phyloP scores from a whole-genome alignment of 345 rosid species.

The Bruguiera parviflora region DNA sequence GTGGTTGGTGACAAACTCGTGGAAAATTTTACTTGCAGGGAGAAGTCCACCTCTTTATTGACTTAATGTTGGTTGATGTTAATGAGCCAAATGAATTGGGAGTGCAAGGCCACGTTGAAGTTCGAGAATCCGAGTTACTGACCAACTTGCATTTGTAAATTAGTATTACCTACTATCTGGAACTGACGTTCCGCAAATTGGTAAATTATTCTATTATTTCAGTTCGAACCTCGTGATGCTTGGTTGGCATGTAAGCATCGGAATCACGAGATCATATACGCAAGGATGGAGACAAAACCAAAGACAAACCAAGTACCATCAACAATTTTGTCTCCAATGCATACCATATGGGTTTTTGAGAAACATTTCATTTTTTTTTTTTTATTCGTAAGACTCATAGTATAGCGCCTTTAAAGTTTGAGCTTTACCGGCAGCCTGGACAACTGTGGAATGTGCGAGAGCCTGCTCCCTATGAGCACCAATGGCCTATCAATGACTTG shows the following conservation, averaged over 20 bases:
- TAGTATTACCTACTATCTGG: too few species aligned
- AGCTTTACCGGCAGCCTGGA: slow-evolving; percentile 15
- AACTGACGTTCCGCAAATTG: too few species aligned
- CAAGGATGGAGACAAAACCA: slow-evolving; percentile 20
- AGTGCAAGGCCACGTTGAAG: background rate
- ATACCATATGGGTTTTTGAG: background rate
- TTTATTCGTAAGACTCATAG: background rate
- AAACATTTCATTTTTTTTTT: background rate
- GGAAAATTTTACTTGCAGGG: too few species aligned
- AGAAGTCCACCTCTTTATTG: too few species aligned
- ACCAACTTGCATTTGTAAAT: too few species aligned
- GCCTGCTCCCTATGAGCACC: slow-evolving; percentile 16
- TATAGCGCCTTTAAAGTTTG: slow-evolving; percentile 8
- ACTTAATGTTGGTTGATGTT: too few species aligned
- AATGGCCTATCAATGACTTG: slow-evolving; percentile 11
- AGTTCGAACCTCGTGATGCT: slow-evolving; percentile 10
- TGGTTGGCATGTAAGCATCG: slow-evolving; percentile 36
- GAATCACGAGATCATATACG: slow-evolving; percentile 14
- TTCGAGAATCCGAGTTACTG: too few species aligned
- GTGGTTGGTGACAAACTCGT: too few species aligned
- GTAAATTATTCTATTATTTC: background rate
- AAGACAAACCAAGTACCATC: slow-evolving; percentile 23
- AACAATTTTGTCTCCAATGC: slow-evolving; percentile 17
- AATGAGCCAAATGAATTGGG: too few species aligned
- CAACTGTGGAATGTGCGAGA: slow-evolving; percentile 22